phyloP scores from a whole-genome alignment of 768 basidiomycete species.

The Lactarius quietus region DNA sequence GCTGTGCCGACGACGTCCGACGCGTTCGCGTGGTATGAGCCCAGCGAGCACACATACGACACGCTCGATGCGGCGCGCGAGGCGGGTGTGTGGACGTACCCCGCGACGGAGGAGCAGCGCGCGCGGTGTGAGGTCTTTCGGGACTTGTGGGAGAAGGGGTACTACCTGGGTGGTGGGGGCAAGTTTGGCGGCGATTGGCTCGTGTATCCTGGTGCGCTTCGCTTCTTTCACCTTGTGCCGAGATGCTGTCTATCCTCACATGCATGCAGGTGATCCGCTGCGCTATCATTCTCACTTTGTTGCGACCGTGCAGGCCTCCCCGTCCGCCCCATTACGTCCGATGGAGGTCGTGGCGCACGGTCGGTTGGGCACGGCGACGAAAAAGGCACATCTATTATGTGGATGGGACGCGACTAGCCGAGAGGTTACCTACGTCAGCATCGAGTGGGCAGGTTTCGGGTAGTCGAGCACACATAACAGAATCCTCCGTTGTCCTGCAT shows the following conservation, averaged over 20 bases:
- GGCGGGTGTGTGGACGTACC: slow-evolving; percentile 77
- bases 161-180: slow-evolving; percentile 85
- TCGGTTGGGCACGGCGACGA: slow-evolving; percentile 92
- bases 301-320: slow-evolving; percentile 72
- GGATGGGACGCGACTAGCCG: slow-evolving; percentile 75
- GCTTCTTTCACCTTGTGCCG: no score
- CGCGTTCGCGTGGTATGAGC: slow-evolving; percentile 65
- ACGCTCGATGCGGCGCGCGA: slow-evolving; percentile 58
- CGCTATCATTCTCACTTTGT: slow-evolving; percentile 97
- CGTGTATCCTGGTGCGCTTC: slow-evolving; percentile 81
- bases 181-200: slow-evolving; percentile 96
- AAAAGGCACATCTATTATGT: slow-evolving; percentile 91
- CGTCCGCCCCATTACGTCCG: slow-evolving; percentile 57
- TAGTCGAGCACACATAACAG: slow-evolving; percentile 31
- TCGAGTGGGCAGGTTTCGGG: slow-evolving; percentile 93
- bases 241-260: no score
- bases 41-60: slow-evolving; percentile 41
- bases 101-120: slow-evolving; percentile 56
- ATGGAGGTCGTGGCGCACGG: slow-evolving; percentile 97
- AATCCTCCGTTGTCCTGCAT: neutral
- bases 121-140: slow-evolving; percentile 79
- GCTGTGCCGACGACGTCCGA: slow-evolving; percentile 63
- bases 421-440: slow-evolving; percentile 67
- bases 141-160: slow-evolving; percentile 77
- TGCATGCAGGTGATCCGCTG: slow-evolving; percentile 79